Evolutionary conservation across 495 filamentous ascomycete species (phyloP), one percentile per base, ranked within the genome.

Genomic region (Penicillium cinerascens): DNA sequence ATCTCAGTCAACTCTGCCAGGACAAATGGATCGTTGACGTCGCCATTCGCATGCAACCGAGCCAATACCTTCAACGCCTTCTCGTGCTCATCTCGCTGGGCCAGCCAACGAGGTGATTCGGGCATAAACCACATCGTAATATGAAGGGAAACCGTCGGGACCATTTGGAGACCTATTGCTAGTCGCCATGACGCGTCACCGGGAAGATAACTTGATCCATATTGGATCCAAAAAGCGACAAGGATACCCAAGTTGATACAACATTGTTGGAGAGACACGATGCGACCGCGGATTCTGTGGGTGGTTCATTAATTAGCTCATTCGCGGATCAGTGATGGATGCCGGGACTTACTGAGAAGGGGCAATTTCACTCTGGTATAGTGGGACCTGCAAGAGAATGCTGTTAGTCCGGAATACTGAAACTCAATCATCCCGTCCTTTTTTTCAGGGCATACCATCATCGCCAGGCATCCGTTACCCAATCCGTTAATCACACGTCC

Each of bases 21-120:
- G 2, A 63, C 60, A 21, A 54, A 60, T 0, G 43, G 33, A 44
- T 60, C 46, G 27, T 54, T 41, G 6, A 38, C 45, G 21, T 70
- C 58, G 6, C 67, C 70, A 18, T 58, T 56, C 4, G 68, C 62
- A 49, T 76, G 66, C 15, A 72, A 58, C 22, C 61, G 64, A 6
- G 70, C 64, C 9, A 79, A 57, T 2, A 71, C 66, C 33, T 59
- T 56, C 20, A 67, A 61, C 6, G 74, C 75, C 33, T 76, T 62
- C 9, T 72, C 63, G 18, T 69, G 47, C 6, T 61, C 54, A 25
- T 68, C 71, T 15, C 63, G 54, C 43, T 61, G 57, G 16, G 75
- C 59, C 2, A 77, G 64, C 75, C 75, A 79, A 18, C 75, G 70
- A 10, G 77, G 76, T 6, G 71, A 74, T 53, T 77, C 75, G 1